These are phyloP conservation scores for Candida maesae DNA, from an alignment of 805 yeast species.

Conservation along the genomic window DNA sequence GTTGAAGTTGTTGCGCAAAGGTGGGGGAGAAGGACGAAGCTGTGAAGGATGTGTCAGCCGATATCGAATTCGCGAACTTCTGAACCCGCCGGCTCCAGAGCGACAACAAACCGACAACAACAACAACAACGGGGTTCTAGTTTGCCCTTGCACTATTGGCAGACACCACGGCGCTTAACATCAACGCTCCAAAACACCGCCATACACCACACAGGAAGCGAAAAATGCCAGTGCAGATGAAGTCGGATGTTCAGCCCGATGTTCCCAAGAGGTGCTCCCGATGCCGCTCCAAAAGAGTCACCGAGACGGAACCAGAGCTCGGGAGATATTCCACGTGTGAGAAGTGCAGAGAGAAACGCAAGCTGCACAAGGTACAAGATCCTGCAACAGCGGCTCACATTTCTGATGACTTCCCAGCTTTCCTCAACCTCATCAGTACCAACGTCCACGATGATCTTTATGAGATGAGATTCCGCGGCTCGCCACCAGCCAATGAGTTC, in stretches of 20 bases:
- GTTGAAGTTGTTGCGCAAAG: background rate
- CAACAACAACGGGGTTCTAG: background rate
- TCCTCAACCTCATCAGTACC: constrained; percentile 31
- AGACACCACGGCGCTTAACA: background rate
- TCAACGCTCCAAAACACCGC: too few species aligned
- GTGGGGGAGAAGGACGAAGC: too few species aligned
- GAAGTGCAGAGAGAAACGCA: constrained; percentile 37
- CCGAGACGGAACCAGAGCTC: constrained; percentile 32
- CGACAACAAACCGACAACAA: background rate
- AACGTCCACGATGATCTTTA: constrained; percentile 34
- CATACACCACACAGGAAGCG: too few species aligned
- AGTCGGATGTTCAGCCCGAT: too few species aligned
- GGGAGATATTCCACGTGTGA: constrained; percentile 40
- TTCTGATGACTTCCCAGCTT: constrained; percentile 30
- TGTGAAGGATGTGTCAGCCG: too few species aligned
- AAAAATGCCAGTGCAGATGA: too few species aligned
- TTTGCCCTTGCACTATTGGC: constrained; percentile 2
- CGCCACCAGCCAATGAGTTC: constrained; percentile 29
- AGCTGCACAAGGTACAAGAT: constrained; percentile 5
- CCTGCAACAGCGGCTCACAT: constrained; percentile 29
- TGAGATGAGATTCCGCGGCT: constrained; percentile 34
- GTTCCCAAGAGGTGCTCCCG: constrained; percentile 41
- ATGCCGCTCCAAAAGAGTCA: constrained; percentile 37
- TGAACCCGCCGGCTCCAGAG: too few species aligned
- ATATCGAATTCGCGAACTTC: background rate